These are phyloP conservation scores for Blastobotrys serpentis DNA, from an alignment of 1,139 yeast species.

Conservation along the genomic window DNA sequence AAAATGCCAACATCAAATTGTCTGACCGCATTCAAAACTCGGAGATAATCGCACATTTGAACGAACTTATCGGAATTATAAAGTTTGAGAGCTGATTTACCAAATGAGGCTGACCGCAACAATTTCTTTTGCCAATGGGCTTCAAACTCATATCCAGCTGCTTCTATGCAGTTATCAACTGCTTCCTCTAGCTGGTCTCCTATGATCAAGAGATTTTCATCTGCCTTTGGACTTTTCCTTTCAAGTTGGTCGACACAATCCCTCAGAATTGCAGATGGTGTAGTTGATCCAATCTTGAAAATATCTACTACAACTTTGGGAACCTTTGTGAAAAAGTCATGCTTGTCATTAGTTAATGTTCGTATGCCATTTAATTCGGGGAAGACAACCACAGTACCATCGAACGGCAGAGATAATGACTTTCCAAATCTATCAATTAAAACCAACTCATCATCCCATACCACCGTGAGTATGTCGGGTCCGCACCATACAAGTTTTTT, in stretches of 20 bases:
- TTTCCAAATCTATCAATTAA: slow-evolving; percentile 74
- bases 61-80: slow-evolving; percentile 64
- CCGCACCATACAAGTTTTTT: slow-evolving; percentile 77
- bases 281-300: slow-evolving; percentile 78
- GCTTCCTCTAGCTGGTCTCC: slow-evolving; percentile 54
- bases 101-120: slow-evolving; percentile 80
- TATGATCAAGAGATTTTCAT: slow-evolving; percentile 67
- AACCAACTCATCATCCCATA: slow-evolving; percentile 62
- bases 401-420: slow-evolving; percentile 48
- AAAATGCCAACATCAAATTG: slow-evolving; percentile 64
- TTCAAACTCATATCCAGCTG: slow-evolving; percentile 76
- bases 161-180: slow-evolving; percentile 67
- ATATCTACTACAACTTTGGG: slow-evolving; percentile 56
- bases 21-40: slow-evolving; percentile 70
- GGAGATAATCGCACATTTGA: slow-evolving; percentile 54
- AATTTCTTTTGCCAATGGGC: slow-evolving; percentile 77
- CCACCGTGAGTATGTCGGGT: slow-evolving; percentile 68
- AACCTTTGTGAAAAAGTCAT: slow-evolving; percentile 69
- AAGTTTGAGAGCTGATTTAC: slow-evolving; percentile 62
- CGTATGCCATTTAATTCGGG: slow-evolving; percentile 73
- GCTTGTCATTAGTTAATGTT: slow-evolving; percentile 55
- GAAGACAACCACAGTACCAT: slow-evolving; percentile 41
- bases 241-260: slow-evolving; percentile 79
- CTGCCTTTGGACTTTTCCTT: slow-evolving; percentile 76
- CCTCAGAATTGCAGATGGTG: slow-evolving; percentile 76